phyloP scores from a whole-genome alignment of 805 yeast genomes.

The Cyberlindnera petersonii region DNA sequence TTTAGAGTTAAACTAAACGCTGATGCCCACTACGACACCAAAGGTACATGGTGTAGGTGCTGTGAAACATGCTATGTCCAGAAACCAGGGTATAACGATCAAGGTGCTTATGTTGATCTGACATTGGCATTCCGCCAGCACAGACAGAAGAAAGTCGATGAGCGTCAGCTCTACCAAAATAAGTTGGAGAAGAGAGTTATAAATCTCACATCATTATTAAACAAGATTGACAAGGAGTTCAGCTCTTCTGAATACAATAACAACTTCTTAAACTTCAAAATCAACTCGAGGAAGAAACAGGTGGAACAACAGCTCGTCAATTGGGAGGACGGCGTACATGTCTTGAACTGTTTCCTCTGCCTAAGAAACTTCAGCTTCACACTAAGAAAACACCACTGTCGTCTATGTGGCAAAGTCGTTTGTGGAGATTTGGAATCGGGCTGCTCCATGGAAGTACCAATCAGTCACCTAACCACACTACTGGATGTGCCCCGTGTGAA shows the following conservation, averaged over 20 bases:
- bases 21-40: slow-evolving; percentile 44
- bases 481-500: slow-evolving; percentile 22
- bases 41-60: slow-evolving; percentile 67
- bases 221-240: slow-evolving; percentile 25
- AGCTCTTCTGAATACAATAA: slow-evolving; percentile 18
- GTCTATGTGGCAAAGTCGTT: slow-evolving; percentile 79
- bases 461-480: slow-evolving; percentile 27
- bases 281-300: slow-evolving; percentile 31
- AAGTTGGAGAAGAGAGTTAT: slow-evolving; percentile 59
- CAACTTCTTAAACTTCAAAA: slow-evolving; percentile 25
- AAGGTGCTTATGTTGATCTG: slow-evolving; percentile 43
- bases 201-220: slow-evolving; percentile 35
- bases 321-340: slow-evolving; percentile 60
- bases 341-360: slow-evolving; percentile 62
- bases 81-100: slow-evolving; percentile 51
- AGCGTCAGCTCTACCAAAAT: slow-evolving; percentile 47
- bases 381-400: slow-evolving; percentile 82
- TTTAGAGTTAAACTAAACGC: slow-evolving; percentile 48
- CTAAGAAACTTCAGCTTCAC: slow-evolving; percentile 49
- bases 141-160: slow-evolving; percentile 45
- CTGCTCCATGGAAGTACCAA: slow-evolving; percentile 74
- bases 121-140: slow-evolving; percentile 38
- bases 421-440: slow-evolving; percentile 61
- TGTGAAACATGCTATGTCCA: slow-evolving; percentile 57
- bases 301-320: slow-evolving; percentile 47